These are phyloP conservation scores for Ceratobasidium sp. DNA, from an alignment of 1,284 basidiomycete species.

Conservation along the genomic window DNA sequence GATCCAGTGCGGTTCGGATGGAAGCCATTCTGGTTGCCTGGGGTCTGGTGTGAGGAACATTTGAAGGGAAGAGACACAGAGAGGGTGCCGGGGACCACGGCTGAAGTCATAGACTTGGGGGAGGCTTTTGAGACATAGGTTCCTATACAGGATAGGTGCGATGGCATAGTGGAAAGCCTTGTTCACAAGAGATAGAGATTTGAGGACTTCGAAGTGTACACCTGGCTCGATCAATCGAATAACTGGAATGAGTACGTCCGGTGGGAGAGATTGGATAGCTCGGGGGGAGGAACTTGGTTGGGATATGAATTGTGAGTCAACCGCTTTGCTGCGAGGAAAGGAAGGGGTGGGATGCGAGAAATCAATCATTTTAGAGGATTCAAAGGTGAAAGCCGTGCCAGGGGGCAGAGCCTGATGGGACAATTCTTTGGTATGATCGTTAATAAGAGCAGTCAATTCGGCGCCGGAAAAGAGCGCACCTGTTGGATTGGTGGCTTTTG, in stretches of 20 bases:
- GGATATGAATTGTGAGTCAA: neutral
- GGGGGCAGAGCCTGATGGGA: neutral
- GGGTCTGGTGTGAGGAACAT: conserved; percentile 41
- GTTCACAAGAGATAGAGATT: conserved; percentile 27
- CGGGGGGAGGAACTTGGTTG: neutral
- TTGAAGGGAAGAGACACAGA: conserved; percentile 24
- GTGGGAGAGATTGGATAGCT: conserved; percentile 24
- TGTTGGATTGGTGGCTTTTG: neutral
- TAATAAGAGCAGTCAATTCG: neutral
- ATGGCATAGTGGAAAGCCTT: conserved; percentile 15
- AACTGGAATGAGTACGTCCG: conserved; percentile 14
- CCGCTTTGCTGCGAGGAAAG: neutral
- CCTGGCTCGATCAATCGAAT: conserved; percentile 11
- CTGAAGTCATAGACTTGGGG: conserved; percentile 21
- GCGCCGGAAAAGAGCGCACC: neutral
- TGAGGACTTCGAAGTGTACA: neutral
- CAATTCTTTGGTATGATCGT: neutral
- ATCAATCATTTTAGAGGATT: neutral
- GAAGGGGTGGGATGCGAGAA: conserved; percentile 1
- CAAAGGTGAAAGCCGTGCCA: neutral
- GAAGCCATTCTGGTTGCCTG: neutral
- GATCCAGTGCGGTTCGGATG: neutral
- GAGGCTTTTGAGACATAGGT: neutral
- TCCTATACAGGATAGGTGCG: conserved; percentile 26
- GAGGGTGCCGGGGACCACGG: conserved; percentile 1